Percentiles rank a stretch among this genome's conserved stretches.
Evolutionary conservation across 148 eudicot genomes (phyloP).

Genomic region (Pharnaceum exiguum): DNA sequence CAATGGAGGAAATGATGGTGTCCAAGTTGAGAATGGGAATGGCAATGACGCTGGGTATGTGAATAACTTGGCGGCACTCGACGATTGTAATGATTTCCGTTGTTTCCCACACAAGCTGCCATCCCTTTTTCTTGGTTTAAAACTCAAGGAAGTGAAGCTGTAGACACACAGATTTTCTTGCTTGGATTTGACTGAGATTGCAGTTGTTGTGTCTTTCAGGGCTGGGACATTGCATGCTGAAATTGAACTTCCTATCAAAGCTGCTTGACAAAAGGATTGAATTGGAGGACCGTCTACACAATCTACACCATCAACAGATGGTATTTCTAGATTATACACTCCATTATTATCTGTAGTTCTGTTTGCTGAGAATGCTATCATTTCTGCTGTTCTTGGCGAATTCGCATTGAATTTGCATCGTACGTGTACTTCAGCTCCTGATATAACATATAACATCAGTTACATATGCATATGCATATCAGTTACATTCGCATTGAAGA

Average conservation of each 20-base stretch:
- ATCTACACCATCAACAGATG: conserved; percentile 59
- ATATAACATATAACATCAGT: no score
- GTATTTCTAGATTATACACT: conserved; percentile 59
- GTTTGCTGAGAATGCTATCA: conserved; percentile 54
- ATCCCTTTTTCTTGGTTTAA: conserved; percentile 43
- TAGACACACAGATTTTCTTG: conserved; percentile 45
- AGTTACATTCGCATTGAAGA: no score
- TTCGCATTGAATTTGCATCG: conserved; percentile 60
- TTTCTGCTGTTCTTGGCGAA: conserved; percentile 48
- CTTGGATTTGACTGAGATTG: conserved; percentile 52
- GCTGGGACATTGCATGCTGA: conserved; percentile 44
- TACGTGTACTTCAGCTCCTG: conserved; percentile 70
- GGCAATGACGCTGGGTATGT: conserved; percentile 13
- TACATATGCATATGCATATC: no score
- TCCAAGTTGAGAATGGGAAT: conserved; percentile 31
- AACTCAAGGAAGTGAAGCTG: conserved; percentile 54
- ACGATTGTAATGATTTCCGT: conserved; percentile 14
- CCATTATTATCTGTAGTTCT: conserved; percentile 57
- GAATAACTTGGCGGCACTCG: conserved; percentile 30
- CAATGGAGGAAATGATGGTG: conserved; percentile 26
- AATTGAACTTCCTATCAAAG: conserved; percentile 39
- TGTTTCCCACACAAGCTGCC: conserved; percentile 42
- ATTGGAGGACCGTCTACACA: conserved; percentile 55
- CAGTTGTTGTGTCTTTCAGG: conserved; percentile 35
- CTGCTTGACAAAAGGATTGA: conserved; percentile 56